Base-by-base conservation (phyloP, 73 alveolate genomes). In the Blepharisma stoltei region DNA sequence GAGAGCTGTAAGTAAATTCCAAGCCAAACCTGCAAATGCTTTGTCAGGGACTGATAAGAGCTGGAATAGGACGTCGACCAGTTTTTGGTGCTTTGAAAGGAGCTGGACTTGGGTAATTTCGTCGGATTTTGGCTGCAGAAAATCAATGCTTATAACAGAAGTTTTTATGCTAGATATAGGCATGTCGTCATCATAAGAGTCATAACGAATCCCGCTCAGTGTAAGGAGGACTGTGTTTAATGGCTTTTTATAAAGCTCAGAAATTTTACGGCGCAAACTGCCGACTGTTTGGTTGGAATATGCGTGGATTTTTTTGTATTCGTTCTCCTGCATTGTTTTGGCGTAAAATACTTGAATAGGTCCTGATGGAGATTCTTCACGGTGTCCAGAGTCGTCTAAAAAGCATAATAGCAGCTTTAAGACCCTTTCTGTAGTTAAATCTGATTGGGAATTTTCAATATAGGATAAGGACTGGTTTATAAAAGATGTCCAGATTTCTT, bases 401-500 rank as follows among this genome's bases (percentile, higher is more conserved):
- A 60, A 60, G 46, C 11, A 25, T 25, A 60, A 25, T 14, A 60
- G 4, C 18, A 60, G 73, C 18, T n/a, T 60, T 60, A 60, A 60
- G 23, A 38, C 14, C 5, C 23, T 60, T n/a, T 60, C 46, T 8
- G 23, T 38, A 20, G 14, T n/a, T 60, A 14, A 14, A 20, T n/a
- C 18, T 1, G 0, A 1, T 60, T 20, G 11, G 45, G n/a, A 14
- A 14, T n/a, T 20, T 8, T 9, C 45, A n/a, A 60, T 18, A 25
- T 18, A 60, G 18, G 2, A 14, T 9, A 14, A 38, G 18, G 23
- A 25, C 18, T 8, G 14, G 48, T 25, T 5, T 1, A 60, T 8
- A 14, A 60, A 60, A 14, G 14, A n/a, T 9, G n/a, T 11, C 73
- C 73, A 60, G 38, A 60, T 25, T 8, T 60, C 73, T 60, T 60